These are phyloP conservation scores for Cryptococcus jaspeensis DNA, from an alignment of 1,284 basidiomycete genomes.

Conservation along the genomic window DNA sequence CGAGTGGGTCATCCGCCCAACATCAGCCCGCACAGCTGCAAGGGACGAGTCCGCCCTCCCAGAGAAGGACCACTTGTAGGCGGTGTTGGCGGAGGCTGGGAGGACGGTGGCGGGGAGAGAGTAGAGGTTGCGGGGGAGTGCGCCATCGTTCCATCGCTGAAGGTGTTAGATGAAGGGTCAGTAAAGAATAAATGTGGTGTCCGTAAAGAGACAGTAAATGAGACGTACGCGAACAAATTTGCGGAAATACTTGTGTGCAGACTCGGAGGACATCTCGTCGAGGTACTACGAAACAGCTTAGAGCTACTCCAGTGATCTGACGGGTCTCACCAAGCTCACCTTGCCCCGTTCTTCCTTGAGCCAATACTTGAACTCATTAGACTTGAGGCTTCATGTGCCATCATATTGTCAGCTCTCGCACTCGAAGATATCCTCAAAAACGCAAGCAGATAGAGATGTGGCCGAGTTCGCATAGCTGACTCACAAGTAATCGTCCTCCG, in stretches of 20 bases:
- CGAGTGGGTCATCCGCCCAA: slow-evolving; percentile 18
- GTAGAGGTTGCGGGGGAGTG: slow-evolving; percentile 39
- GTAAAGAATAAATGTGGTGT: neutral
- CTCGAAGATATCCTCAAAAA: neutral
- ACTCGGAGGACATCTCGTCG: slow-evolving; percentile 42
- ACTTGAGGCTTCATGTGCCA: slow-evolving; percentile 24
- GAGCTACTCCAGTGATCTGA: no score
- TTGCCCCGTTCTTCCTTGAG: slow-evolving; percentile 35
- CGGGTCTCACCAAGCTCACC: slow-evolving; percentile 13
- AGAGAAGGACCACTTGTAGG: slow-evolving; percentile 46
- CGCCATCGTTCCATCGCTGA: slow-evolving; percentile 49
- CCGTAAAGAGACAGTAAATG: neutral
- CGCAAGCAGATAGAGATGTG: slow-evolving; percentile 2
- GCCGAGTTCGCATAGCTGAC: slow-evolving; percentile 11
- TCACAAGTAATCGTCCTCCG: slow-evolving; percentile 49
- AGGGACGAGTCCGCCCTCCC: slow-evolving; percentile 28
- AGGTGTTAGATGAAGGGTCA: neutral
- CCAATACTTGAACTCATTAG: slow-evolving; percentile 41
- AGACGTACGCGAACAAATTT: slow-evolving; percentile 44
- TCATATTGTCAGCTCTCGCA: no score
- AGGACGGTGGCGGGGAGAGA: slow-evolving; percentile 17
- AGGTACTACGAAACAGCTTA: slow-evolving; percentile 32
- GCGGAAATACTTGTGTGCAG: slow-evolving; percentile 48
- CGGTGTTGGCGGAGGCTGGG: slow-evolving; percentile 36
- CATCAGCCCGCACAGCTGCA: slow-evolving; percentile 17